phyloP scores from a whole-genome alignment of 1,284 basidiomycete species.

The Gomphus sp. region DNA sequence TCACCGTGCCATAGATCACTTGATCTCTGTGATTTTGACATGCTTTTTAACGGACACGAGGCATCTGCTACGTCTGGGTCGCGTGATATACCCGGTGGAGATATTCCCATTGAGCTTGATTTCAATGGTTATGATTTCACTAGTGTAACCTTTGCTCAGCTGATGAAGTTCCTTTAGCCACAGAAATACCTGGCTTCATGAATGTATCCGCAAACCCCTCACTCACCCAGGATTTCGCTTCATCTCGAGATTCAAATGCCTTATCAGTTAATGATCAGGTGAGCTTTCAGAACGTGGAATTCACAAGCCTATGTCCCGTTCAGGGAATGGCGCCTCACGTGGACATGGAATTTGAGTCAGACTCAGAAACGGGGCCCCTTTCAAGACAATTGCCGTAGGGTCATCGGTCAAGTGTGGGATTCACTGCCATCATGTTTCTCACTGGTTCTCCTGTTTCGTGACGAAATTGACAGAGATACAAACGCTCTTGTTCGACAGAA shows the following conservation, averaged over 20 bases:
- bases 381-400: neutral
- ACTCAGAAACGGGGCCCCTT: neutral
- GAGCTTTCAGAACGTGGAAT: neutral
- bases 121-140: neutral
- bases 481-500: neutral
- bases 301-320: neutral
- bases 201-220: neutral
- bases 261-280: slow-evolving; percentile 5
- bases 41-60: neutral
- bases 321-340: slow-evolving; percentile 1
- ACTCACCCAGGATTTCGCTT: neutral
- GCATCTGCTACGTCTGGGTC: neutral
- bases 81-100: neutral
- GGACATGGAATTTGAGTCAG: slow-evolving; percentile 5
- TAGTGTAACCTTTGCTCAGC: neutral
- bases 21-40: neutral
- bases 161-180: neutral
- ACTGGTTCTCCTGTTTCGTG: neutral
- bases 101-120: neutral
- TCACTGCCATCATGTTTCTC: neutral
- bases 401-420: neutral
- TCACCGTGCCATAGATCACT: neutral
- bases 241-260: neutral
- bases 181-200: neutral
- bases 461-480: neutral